These are phyloP conservation scores for Balamuthia mandrillaris DNA, from an alignment of 208 protist species.

Conservation along the genomic window DNA sequence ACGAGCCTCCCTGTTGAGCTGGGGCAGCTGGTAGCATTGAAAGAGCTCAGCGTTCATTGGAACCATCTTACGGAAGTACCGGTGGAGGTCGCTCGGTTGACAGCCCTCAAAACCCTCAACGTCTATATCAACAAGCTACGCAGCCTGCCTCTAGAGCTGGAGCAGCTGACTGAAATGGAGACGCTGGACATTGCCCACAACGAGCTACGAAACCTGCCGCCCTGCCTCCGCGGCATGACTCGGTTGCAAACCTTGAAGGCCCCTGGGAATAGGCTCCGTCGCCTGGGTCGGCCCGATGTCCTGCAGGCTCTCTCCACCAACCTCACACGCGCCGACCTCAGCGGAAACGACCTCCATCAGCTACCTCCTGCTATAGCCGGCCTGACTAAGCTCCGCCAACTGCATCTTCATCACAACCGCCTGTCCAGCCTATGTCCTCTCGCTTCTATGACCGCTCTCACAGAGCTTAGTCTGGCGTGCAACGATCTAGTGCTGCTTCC, in stretches of 20 bases:
- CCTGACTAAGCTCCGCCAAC: neutral
- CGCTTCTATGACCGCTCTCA: neutral
- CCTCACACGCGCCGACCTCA: neutral
- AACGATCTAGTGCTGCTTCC: neutral
- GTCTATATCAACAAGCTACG: neutral
- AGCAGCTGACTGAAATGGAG: neutral
- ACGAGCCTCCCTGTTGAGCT: neutral
- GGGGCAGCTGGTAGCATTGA: neutral
- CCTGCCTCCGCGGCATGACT: too few species aligned
- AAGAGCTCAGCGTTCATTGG: neutral
- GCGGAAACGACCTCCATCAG: neutral
- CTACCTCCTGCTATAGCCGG: neutral
- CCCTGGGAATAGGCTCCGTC: neutral
- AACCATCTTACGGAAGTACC: neutral
- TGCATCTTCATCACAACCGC: too few species aligned
- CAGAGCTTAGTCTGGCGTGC: neutral
- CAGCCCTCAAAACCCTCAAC: neutral
- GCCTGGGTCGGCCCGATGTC: neutral
- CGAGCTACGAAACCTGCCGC: too few species aligned
- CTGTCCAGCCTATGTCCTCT: neutral
- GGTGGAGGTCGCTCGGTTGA: neutral
- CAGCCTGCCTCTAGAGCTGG: neutral
- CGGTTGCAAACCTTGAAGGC: too few species aligned
- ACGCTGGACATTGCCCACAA: neutral
- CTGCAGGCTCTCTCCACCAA: neutral